A percentile compares a stretch with the other conserved stretches of the same genome.
Conservation (phyloP, 257 asterid species). For the Solanum tarijense region DNA sequence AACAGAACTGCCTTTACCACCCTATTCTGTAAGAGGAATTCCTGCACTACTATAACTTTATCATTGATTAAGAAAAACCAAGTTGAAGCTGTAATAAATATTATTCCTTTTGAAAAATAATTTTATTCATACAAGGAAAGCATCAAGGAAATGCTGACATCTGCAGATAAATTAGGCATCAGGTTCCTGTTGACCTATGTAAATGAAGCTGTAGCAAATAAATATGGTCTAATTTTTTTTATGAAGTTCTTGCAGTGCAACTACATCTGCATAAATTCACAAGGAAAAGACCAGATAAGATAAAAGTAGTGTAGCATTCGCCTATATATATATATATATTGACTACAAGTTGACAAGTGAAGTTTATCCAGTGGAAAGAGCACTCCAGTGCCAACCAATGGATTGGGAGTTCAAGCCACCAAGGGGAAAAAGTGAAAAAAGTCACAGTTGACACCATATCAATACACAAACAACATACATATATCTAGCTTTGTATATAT, state of each 20-base stretch:
- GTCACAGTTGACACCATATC: neutral
- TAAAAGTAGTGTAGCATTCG: neutral
- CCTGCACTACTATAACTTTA: neutral
- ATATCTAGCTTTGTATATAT: neutral
- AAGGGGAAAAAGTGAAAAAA: neutral
- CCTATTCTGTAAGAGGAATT: neutral
- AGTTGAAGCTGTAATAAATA: neutral
- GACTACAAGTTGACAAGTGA: neutral
- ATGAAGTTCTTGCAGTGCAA: neutral
- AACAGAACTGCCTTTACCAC: neutral
- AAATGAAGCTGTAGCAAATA: neutral
- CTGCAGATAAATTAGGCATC: neutral
- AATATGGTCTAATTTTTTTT: neutral
- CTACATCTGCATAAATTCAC: neutral
- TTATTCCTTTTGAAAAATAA: neutral
- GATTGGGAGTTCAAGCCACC: neutral
- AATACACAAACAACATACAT: neutral
- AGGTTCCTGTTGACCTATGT: neutral
- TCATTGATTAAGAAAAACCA: neutral
- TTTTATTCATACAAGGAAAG: neutral
- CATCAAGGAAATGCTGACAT: neutral
- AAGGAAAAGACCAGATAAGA: neutral
- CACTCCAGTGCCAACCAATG: neutral
- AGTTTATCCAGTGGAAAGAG: neutral
- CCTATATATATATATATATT: neutral